Conservation (phyloP, 352 stramenopile genomes). For the Globisporangium sylvaticum region DNA sequence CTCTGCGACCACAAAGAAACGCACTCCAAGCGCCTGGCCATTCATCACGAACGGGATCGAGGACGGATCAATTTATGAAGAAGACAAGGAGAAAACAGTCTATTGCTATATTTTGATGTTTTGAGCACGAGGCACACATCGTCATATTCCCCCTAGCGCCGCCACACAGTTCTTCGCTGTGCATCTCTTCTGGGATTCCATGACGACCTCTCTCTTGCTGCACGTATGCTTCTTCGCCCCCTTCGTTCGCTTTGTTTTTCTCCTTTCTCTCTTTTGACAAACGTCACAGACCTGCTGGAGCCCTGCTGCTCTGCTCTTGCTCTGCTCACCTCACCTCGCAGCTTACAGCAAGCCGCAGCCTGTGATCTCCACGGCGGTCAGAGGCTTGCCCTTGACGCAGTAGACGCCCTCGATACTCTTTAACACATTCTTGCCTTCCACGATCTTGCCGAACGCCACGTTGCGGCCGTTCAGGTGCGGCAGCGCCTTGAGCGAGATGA, state of each 20-base stretch:
- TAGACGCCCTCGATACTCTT: slow-evolving; percentile 83
- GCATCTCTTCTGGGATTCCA: not conserved
- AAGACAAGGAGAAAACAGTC: slow-evolving; percentile 9
- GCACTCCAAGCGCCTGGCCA: not conserved
- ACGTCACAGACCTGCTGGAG: not conserved
- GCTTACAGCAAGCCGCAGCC: slow-evolving; percentile 74
- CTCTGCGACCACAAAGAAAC: not conserved
- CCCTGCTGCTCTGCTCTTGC: not conserved
- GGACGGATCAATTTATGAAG: not conserved
- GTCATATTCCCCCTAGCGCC: no score
- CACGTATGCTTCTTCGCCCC: not conserved
- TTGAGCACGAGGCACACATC: not conserved
- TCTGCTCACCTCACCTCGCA: not conserved
- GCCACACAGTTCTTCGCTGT: no score
- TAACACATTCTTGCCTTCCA: slow-evolving; percentile 79
- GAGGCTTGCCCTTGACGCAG: slow-evolving; percentile 77
- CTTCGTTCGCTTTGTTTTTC: not conserved
- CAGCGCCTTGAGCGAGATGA: slow-evolving; percentile 92
- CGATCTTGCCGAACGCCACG: slow-evolving; percentile 85
- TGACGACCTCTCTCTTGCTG: not conserved
- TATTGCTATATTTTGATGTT: slow-evolving; percentile 12
- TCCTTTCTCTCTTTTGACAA: not conserved
- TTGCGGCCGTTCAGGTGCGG: slow-evolving; percentile 86
- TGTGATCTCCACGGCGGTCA: slow-evolving; percentile 80
- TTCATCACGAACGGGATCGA: not conserved